phyloP scores from a whole-genome alignment of 2,329 filamentous ascomycete genomes.

The Alternaria burnsii region DNA sequence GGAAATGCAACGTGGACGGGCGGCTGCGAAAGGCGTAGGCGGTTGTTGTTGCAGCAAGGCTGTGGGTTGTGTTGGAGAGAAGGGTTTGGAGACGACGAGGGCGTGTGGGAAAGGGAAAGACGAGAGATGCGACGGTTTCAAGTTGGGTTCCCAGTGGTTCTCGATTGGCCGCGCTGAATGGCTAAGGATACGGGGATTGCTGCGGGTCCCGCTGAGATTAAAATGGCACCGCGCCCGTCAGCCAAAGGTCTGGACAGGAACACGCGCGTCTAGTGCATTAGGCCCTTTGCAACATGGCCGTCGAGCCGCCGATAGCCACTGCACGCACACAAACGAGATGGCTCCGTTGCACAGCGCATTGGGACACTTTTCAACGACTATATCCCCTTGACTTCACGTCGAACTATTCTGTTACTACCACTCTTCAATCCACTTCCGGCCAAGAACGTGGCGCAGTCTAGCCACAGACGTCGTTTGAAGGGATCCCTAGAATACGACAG shows the following conservation, averaged over 20 bases:
- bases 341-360: neutral
- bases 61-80: constrained; percentile 23
- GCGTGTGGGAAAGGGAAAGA: constrained; percentile 10
- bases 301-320: neutral
- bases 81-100: constrained; percentile 20
- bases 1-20: constrained; percentile 11
- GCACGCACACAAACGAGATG: neutral
- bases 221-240: constrained; percentile 33
- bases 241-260: constrained; percentile 29
- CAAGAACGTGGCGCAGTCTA: constrained; percentile 1
- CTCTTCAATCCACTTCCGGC: neutral
- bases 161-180: constrained; percentile 21
- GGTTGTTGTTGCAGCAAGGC: constrained; percentile 12
- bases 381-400: neutral
- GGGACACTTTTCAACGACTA: neutral
- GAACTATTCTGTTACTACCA: neutral
- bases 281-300: neutral
- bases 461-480: neutral
- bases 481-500: constrained; percentile 1
- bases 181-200: constrained; percentile 18
- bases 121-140: constrained; percentile 39
- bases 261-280: constrained; percentile 26
- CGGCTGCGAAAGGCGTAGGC: constrained; percentile 26
- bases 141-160: constrained; percentile 15
- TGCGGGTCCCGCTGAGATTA: constrained; percentile 30